phyloP scores from a whole-genome alignment of 345 rosid species.

The Lenwebbia sp. region DNA sequence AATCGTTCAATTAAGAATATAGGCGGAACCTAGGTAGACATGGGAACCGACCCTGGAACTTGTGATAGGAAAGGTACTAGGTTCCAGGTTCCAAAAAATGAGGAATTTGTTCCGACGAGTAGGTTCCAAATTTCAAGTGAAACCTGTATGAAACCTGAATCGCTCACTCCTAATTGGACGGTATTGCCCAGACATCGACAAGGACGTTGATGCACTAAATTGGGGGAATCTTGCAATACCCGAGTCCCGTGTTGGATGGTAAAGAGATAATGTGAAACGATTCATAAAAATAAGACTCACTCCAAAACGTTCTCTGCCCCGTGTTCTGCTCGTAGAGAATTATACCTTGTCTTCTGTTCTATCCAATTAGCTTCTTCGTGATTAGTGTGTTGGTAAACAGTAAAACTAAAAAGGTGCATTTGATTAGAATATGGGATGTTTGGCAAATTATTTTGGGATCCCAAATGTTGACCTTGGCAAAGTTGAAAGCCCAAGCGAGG shows the following conservation, averaged over 20 bases:
- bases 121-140: too few species aligned
- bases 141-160: fast-evolving
- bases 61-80: too few species aligned
- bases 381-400: not conserved
- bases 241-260: not conserved
- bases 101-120: fast-evolving
- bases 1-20: not conserved
- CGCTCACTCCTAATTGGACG: not conserved
- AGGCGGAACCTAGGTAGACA: fast-evolving
- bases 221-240: not conserved
- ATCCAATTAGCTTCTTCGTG: not conserved
- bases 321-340: not conserved
- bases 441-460: too few species aligned
- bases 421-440: too few species aligned
- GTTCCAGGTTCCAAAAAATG: too few species aligned
- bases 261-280: not conserved
- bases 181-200: not conserved
- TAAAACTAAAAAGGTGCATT: too few species aligned
- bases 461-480: not conserved
- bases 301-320: not conserved
- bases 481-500: not conserved
- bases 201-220: not conserved
- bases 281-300: not conserved
- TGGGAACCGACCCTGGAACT: too few species aligned
- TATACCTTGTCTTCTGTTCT: not conserved